Percentiles rank a stretch among this genome's conserved stretches.
These are phyloP conservation scores for Salisapilia sapeloensis DNA, from an alignment of 352 stramenopile genomes.

Conservation along the genomic window DNA sequence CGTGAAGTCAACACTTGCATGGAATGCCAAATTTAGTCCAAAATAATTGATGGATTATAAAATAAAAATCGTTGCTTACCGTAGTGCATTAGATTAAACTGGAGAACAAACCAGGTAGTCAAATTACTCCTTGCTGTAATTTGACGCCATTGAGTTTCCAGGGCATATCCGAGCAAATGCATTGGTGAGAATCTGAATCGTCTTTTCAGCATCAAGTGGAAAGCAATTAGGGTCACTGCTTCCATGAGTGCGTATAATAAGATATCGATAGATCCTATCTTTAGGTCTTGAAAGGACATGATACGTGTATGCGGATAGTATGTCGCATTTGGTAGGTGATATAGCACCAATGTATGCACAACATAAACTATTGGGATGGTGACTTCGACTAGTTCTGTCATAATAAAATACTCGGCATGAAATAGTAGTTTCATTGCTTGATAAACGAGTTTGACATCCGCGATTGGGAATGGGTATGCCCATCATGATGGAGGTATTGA, in stretches of 20 bases:
- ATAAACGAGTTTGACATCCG: too few relatives aligned
- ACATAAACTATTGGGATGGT: constrained; percentile 11
- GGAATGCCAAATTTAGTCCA: too few relatives aligned
- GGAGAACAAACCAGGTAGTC: constrained; percentile 9
- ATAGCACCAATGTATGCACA: constrained; percentile 7
- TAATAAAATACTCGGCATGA: constrained; percentile 14
- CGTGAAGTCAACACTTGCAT: too few relatives aligned
- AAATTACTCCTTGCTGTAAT: constrained; percentile 8
- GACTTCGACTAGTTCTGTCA: constrained; percentile 17
- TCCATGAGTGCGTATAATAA: constrained; percentile 2
- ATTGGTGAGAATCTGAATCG: constrained; percentile 8
- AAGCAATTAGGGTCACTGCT: constrained; percentile 1
- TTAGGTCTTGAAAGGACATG: constrained; percentile 1
- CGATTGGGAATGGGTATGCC: too few relatives aligned
- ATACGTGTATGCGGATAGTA: constrained; percentile 7
- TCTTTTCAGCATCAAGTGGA: constrained; percentile 1
- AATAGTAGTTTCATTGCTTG: constrained; percentile 14
- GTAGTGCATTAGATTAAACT: constrained; percentile 14
- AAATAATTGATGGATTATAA: too few relatives aligned
- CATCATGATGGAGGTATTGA: too few relatives aligned
- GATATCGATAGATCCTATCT: neutral
- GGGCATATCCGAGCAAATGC: constrained; percentile 16
- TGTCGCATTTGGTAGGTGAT: constrained; percentile 7
- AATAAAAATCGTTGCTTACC: too few relatives aligned
- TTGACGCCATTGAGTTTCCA: constrained; percentile 16